Conservation (phyloP, 306 rosid genomes). For the Phaseolus lunatus region DNA sequence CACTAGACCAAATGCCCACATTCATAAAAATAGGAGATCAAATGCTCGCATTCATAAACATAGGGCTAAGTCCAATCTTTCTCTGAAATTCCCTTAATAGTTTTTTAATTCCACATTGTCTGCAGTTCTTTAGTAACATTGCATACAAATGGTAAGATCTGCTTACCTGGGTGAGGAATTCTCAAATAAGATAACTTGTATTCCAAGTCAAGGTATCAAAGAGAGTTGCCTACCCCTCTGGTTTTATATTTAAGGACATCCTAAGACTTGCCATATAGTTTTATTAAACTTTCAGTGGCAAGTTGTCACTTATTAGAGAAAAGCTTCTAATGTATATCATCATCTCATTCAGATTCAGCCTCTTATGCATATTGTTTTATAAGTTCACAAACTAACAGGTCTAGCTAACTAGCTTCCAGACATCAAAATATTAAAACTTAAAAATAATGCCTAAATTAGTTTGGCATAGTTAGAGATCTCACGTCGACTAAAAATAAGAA, state of each 20-base stretch:
- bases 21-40: too few relatives aligned
- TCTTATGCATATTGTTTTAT: neutral
- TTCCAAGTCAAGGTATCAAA: slow-evolving; percentile 13
- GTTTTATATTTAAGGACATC: neutral
- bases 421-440: neutral
- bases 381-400: neutral
- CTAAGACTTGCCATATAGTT: too few relatives aligned
- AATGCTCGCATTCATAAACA: too few relatives aligned
- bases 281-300: too few relatives aligned
- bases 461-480: too few relatives aligned
- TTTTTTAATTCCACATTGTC: neutral
- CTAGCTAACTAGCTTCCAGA: slow-evolving; percentile 1
- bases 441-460: neutral
- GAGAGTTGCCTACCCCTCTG: neutral
- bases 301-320: too few relatives aligned
- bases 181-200: neutral
- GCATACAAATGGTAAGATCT: slow-evolving; percentile 6
- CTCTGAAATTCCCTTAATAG: neutral
- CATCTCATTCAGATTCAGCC: neutral
- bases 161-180: neutral
- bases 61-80: neutral
- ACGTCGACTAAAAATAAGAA: too few relatives aligned
- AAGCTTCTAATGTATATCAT: neutral
- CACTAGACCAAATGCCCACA: slow-evolving; percentile 62
- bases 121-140: neutral